These are phyloP conservation scores for Corchorus capsularis DNA, from an alignment of 345 rosid species.

Conservation along the genomic window DNA sequence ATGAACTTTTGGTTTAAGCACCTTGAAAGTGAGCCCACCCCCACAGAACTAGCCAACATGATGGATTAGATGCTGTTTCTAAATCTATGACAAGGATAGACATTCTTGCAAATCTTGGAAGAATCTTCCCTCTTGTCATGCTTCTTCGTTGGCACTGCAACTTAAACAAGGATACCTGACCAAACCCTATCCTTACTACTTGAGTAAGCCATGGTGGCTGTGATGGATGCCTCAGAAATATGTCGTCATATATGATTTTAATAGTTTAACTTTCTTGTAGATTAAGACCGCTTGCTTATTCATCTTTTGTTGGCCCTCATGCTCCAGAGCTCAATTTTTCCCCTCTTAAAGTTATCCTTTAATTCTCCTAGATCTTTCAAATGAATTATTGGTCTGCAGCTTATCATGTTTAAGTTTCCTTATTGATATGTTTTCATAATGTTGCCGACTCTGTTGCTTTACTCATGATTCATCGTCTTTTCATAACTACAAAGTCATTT, in stretches of 20 bases:
- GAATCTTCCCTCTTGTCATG: background rate
- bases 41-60: background rate
- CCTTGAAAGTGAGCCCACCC: background rate
- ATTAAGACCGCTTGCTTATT: too few relatives aligned
- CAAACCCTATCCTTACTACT: background rate
- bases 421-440: background rate
- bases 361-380: background rate
- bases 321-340: background rate
- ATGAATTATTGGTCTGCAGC: background rate
- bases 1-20: background rate
- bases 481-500: conserved; percentile 9
- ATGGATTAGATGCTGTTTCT: background rate
- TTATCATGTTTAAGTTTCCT: background rate
- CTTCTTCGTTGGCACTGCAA: background rate
- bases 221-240: background rate
- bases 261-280: too few relatives aligned
- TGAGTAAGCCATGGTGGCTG: background rate
- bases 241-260: too few relatives aligned
- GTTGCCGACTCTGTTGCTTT: background rate
- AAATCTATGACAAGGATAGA: background rate
- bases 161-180: conserved; percentile 2
- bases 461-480: conserved; percentile 3
- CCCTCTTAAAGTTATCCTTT: background rate
- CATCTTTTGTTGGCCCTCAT: background rate
- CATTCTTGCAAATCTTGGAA: background rate